phyloP scores from a whole-genome alignment of 768 basidiomycete species.

The Hydnomerulius pinastri region DNA sequence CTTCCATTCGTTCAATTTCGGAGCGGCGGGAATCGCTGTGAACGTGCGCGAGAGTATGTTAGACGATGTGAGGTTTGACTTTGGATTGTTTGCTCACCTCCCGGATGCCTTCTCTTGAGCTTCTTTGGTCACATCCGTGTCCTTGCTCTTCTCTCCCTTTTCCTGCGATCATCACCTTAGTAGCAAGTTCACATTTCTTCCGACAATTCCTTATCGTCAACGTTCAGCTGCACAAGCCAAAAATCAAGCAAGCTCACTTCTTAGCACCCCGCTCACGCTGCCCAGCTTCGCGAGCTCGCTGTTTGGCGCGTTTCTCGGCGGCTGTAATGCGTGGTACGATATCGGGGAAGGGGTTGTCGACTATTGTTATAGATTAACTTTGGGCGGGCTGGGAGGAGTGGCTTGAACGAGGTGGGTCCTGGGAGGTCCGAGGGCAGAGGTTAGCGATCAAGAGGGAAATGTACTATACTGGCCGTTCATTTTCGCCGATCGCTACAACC shows the following conservation, averaged over 20 bases:
- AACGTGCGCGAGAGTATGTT: no score
- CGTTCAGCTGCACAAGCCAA: neutral
- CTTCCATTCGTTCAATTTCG: constrained; percentile 87
- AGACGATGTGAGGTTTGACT: no score
- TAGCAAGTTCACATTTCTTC: constrained; percentile 86
- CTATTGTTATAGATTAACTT: constrained; percentile 83
- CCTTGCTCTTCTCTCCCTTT: constrained; percentile 25
- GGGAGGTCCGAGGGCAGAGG: neutral
- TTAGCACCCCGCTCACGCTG: constrained; percentile 85
- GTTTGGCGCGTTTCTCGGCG: constrained; percentile 84
- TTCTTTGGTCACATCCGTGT: constrained; percentile 64
- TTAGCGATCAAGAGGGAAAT: constrained; percentile 25
- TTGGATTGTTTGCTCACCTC: constrained; percentile 44
- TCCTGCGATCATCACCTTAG: no score
- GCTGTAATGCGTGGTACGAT: constrained; percentile 97
- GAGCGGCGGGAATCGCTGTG: constrained; percentile 63
- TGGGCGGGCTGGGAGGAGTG: constrained; percentile 70
- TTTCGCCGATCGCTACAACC: constrained; percentile 62
- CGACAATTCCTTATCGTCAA: neutral
- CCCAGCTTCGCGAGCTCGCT: constrained; percentile 73
- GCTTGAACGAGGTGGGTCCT: constrained; percentile 4
- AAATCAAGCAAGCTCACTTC: constrained; percentile 57
- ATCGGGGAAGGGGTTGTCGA: constrained; percentile 94
- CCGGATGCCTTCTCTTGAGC: constrained; percentile 66
- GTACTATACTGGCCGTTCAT: constrained; percentile 81